phyloP scores from a whole-genome alignment of 495 filamentous ascomycete species.

The Talaromyces nanjingensis region DNA sequence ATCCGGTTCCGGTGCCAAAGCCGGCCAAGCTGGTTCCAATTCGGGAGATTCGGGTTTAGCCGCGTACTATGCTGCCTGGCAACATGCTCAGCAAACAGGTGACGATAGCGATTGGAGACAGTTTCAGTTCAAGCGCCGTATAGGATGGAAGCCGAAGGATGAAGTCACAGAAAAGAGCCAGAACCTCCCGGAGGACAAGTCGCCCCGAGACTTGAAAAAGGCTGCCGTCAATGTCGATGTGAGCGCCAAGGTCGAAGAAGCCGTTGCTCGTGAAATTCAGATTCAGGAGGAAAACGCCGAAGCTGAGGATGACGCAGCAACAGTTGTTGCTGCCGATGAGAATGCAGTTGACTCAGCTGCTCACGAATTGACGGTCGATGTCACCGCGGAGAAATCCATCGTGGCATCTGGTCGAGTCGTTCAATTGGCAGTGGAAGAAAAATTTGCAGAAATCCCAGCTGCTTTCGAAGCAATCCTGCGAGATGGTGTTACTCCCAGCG shows the following conservation, averaged over 20 bases:
- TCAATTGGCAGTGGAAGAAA: conserved; percentile 56
- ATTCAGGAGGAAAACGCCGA: conserved; percentile 42
- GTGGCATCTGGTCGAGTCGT: conserved; percentile 68
- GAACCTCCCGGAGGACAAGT: conserved; percentile 14
- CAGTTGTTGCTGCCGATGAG: conserved; percentile 24
- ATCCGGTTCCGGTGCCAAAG: conserved; percentile 37
- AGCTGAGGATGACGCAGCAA: conserved; percentile 29
- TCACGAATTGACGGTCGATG: conserved; percentile 17
- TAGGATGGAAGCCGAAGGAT: conserved; percentile 72
- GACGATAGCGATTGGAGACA: conserved; percentile 83
- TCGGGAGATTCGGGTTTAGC: conserved; percentile 57
- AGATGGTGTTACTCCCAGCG: conserved; percentile 68
- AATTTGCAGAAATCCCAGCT: conserved; percentile 78
- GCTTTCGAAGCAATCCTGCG: conserved; percentile 81
- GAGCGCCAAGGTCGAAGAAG: conserved; percentile 56
- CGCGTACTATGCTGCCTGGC: conserved; percentile 85
- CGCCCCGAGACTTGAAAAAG: conserved; percentile 50
- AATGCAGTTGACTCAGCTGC: conserved; percentile 21
- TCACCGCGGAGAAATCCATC: conserved; percentile 46
- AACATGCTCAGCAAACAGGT: conserved; percentile 61
- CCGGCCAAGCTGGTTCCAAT: conserved; percentile 33
- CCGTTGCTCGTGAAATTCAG: conserved; percentile 55
- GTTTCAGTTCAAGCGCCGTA: conserved; percentile 76
- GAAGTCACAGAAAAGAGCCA: conserved; percentile 43
- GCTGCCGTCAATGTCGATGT: conserved; percentile 46